Base-by-base conservation (phyloP, 306 rosid species). In the Mucuna pruriens region DNA sequence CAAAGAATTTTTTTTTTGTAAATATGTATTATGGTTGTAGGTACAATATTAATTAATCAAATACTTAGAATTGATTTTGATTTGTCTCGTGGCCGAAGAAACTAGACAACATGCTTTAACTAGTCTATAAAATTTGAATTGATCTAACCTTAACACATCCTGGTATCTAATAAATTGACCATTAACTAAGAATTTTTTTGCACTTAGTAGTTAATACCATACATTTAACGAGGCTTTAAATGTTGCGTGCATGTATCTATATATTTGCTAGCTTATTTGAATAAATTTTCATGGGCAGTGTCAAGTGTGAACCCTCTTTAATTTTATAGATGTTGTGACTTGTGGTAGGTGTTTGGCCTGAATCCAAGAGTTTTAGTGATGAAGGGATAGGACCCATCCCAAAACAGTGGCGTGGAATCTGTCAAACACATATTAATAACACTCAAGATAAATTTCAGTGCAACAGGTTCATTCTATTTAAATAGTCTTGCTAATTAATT, bases 331-430 rank as follows among this genome's bases (percentile, higher is more conserved):
- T 73, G 79, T 1, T 25, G 23, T 63, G 11, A 10, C 9, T 52
- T 66, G 34, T 42, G 39, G 16, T 42, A 93, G 97, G 98, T 87
- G 94, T 86, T 42, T 91, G 93, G 98, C 98, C 98, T 0, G 94
- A 93, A 84, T 86, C 98, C 13, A 76, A 76, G 85, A 93, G 94
- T 81, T 93, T 93, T 74, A 81, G 49, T 5, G 97, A 91, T 26
- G 85, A 82, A 69, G 97, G 92, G 2, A 3, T 79, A 2, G 91
- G 91, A 11, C 92, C 93, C 1, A 1, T 91, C 33, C 97, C 98
- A 31, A 10, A 78, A 7, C 84, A 31, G 52, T 93, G 98, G 97
- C 79, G 67, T 12, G 97, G 98, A 22, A 10, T 3, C 2, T 93
- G 97, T 66, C 79, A 85, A 42, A 68, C 44, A 20, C 80, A n/a